Evolutionary conservation across 225 moss, liverwort and hornwort genomes (phyloP).

Genomic region (Polytrichum commune): DNA sequence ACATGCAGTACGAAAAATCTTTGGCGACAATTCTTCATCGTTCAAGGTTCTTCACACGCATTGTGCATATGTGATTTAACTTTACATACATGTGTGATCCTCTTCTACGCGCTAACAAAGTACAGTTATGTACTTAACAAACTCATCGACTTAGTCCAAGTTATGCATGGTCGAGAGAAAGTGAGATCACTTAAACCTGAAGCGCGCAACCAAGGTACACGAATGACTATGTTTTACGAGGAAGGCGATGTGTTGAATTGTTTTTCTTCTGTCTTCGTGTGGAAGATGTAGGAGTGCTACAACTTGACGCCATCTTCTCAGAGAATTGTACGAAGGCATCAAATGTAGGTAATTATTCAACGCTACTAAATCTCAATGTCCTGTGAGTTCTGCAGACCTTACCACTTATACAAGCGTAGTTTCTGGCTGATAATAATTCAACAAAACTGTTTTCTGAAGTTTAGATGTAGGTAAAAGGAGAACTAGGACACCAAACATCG

Average conservation of each 20-base stretch:
- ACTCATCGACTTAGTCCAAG: neutral
- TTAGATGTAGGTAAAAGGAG: neutral
- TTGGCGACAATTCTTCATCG: conserved; percentile 39
- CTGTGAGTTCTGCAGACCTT: no score
- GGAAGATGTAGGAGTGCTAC: conserved; percentile 32
- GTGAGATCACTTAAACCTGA: no score
- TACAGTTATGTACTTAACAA: neutral
- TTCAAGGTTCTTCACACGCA: conserved; percentile 18
- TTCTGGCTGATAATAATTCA: neutral
- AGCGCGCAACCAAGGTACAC: neutral
- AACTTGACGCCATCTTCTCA: conserved; percentile 22
- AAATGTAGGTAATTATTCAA: conserved; percentile 16
- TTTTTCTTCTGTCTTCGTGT: conserved; percentile 1
- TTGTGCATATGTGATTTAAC: neutral
- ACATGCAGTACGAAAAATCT: conserved; percentile 12
- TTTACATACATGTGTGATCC: neutral
- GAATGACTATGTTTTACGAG: neutral
- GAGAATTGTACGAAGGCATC: conserved; percentile 24
- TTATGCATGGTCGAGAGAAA: neutral
- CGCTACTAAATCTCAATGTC: neutral
- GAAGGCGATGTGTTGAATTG: neutral
- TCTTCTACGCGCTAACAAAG: no score
- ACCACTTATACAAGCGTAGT: no score
- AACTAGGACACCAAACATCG: neutral
- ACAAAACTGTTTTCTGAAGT: no score